Evolutionary conservation across 805 yeast species (phyloP).

Genomic region (Wickerhamiella qilinensis): DNA sequence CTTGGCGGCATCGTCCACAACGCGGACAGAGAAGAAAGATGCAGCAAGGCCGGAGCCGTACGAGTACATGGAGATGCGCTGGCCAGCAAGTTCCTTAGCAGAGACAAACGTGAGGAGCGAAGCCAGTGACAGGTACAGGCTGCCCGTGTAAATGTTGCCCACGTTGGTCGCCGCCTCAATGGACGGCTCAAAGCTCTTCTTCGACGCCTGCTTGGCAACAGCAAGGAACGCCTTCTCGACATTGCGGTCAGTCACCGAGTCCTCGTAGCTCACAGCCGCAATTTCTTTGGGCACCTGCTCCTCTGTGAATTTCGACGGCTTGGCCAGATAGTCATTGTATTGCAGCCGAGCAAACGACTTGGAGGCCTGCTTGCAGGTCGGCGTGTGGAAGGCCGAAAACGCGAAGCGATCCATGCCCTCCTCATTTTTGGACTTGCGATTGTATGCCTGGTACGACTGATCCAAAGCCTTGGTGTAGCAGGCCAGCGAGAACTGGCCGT

Average conservation of each 20-base stretch:
- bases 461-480: constrained; percentile 93
- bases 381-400: constrained; percentile 93
- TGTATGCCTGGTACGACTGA: constrained; percentile 66
- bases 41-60: constrained; percentile 98
- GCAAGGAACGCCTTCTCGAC: constrained; percentile 76
- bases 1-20: constrained; percentile 59
- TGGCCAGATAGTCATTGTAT: constrained; percentile 69
- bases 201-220: constrained; percentile 51
- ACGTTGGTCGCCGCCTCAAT: constrained; percentile 84
- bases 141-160: constrained; percentile 96
- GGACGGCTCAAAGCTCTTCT: constrained; percentile 62
- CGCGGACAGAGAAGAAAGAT: constrained; percentile 62
- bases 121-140: constrained; percentile 73
- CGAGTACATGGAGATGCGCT: constrained; percentile 84
- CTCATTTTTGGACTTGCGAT: constrained; percentile 33
- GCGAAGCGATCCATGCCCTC: constrained; percentile 59
- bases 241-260: constrained; percentile 59
- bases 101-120: constrained; percentile 68
- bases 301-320: constrained; percentile 45
- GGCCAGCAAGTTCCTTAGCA: constrained; percentile 54
- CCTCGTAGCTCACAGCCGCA: constrained; percentile 49
- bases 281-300: constrained; percentile 34
- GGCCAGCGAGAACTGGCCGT: constrained; percentile 86
- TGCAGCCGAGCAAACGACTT: constrained; percentile 86
- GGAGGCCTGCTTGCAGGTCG: constrained; percentile 87